These are phyloP conservation scores for Tarenaya hassleriana DNA, from an alignment of 345 rosid genomes.

Conservation along the genomic window DNA sequence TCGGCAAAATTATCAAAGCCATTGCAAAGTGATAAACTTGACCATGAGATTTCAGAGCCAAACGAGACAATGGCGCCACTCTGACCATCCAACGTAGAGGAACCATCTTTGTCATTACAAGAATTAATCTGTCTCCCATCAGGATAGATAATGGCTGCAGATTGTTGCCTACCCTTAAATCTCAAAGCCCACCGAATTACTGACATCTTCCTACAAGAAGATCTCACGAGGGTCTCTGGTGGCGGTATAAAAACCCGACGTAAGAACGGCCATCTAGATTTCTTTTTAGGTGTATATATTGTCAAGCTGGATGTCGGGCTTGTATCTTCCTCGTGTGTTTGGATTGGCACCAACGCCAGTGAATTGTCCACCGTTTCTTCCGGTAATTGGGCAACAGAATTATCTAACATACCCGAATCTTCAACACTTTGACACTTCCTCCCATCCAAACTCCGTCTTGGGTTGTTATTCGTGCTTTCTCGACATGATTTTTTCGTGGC, in stretches of 20 bases:
- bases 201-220: too few species aligned
- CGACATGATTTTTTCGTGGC: too few species aligned
- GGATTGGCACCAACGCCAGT: slow-evolving; percentile 48
- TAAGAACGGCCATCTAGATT: slow-evolving; percentile 58
- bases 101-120: slow-evolving; percentile 27
- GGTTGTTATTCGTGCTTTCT: too few species aligned
- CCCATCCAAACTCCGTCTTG: too few species aligned
- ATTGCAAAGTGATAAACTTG: slow-evolving; percentile 38
- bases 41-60: slow-evolving; percentile 30
- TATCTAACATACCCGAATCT: too few species aligned
- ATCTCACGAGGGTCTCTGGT: too few species aligned
- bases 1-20: slow-evolving; percentile 35
- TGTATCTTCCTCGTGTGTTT: slow-evolving; percentile 26
- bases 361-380: slow-evolving; percentile 48
- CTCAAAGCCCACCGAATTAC: slow-evolving; percentile 41
- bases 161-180: slow-evolving; percentile 42
- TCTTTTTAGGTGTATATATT: slow-evolving; percentile 24
- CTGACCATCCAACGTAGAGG: slow-evolving; percentile 46
- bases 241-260: slow-evolving; percentile 42
- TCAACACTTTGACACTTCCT: too few species aligned
- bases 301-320: too few species aligned
- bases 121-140: slow-evolving; percentile 45
- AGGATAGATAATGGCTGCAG: slow-evolving; percentile 55
- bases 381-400: too few species aligned
- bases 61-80: slow-evolving; percentile 42